Conservation (phyloP, 208 protist species). For the Trypanosoma cruzi region DNA sequence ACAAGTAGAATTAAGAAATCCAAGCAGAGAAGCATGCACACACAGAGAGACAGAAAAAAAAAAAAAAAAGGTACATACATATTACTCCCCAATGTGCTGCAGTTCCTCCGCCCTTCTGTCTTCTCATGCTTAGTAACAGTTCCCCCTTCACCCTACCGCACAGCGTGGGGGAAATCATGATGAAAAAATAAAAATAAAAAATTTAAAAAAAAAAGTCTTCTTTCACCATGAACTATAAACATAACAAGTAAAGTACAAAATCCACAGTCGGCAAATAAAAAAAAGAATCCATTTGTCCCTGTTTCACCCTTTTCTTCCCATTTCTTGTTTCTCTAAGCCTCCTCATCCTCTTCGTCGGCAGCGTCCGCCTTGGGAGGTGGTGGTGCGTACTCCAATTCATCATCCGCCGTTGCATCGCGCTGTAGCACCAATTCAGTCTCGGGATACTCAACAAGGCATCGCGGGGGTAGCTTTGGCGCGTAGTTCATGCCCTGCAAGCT, state of each 20-base stretch:
- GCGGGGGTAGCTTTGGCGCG: slow-evolving; percentile 72
- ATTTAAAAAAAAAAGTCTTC: neutral
- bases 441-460: slow-evolving; percentile 68
- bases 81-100: neutral
- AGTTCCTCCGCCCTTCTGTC: neutral
- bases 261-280: neutral
- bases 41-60: neutral
- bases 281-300: neutral
- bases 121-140: slow-evolving; percentile 1
- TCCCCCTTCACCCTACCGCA: neutral
- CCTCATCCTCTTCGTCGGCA: slow-evolving; percentile 68
- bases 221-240: neutral
- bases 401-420: slow-evolving; percentile 84
- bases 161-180: neutral
- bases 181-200: neutral
- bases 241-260: neutral
- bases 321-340: slow-evolving; percentile 27
- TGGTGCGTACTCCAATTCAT: slow-evolving; percentile 87
- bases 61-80: slow-evolving; percentile 4
- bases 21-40: neutral
- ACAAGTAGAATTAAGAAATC: neutral
- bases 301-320: neutral
- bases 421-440: slow-evolving; percentile 75
- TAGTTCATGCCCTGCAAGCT: slow-evolving; percentile 61
- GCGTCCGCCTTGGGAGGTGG: slow-evolving; percentile 52